phyloP scores from a whole-genome alignment of 129 eudicot species.

The Centella asiatica region DNA sequence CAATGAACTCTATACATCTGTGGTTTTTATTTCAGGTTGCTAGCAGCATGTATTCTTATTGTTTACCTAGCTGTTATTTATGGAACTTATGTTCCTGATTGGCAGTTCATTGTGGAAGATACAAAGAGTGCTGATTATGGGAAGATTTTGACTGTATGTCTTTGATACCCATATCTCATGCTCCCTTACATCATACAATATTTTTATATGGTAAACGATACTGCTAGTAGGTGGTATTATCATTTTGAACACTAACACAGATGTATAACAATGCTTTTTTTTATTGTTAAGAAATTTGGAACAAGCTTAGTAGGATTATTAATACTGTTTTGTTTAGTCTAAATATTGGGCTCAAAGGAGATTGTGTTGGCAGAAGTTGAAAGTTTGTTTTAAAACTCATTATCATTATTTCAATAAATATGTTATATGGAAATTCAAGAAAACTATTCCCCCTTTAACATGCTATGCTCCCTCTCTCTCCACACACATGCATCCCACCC shows the following conservation, averaged over 20 bases:
- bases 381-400: too few species aligned
- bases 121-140: slow-evolving; percentile 54
- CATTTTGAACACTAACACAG: not conserved
- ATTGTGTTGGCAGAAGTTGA: too few species aligned
- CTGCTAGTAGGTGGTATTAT: not conserved
- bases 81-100: slow-evolving; percentile 77
- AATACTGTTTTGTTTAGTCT: too few species aligned
- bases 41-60: slow-evolving; percentile 47
- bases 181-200: not conserved
- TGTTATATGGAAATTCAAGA: too few species aligned
- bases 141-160: slow-evolving; percentile 56
- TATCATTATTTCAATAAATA: too few species aligned
- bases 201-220: not conserved
- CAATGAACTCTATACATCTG: not conserved
- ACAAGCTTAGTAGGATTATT: too few species aligned
- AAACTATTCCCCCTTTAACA: too few species aligned
- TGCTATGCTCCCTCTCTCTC: too few species aligned
- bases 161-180: slow-evolving; percentile 1
- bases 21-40: slow-evolving; percentile 33
- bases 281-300: not conserved
- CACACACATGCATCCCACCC: too few species aligned
- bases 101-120: slow-evolving; percentile 62
- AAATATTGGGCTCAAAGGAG: too few species aligned
- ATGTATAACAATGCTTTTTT: not conserved
- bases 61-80: slow-evolving; percentile 57